These are phyloP conservation scores for Iberis pinnata DNA, from an alignment of 345 rosid genomes.

Conservation along the genomic window DNA sequence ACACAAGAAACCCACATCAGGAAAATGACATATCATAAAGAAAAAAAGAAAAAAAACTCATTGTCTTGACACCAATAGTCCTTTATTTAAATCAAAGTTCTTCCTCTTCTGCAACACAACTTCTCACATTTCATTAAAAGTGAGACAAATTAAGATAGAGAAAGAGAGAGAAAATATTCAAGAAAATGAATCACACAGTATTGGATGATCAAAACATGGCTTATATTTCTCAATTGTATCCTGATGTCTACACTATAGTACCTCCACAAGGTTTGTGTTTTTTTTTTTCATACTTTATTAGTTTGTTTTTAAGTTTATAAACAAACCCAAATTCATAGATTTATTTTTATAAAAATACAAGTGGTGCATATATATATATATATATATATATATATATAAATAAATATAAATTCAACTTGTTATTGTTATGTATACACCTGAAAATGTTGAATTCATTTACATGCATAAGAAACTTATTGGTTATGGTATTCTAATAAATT, in stretches of 20 bases:
- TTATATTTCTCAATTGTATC: conserved; percentile 55
- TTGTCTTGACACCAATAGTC: conserved; percentile 15
- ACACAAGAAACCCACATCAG: conserved; percentile 25
- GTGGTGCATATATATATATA: no score
- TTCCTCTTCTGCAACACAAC: conserved; percentile 29
- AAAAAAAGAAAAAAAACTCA: background rate
- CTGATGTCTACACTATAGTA: conserved; percentile 37
- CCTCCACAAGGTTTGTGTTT: conserved; percentile 49
- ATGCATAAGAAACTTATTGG: no score
- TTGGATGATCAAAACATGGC: conserved; percentile 41
- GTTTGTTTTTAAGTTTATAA: conserved; percentile 1
- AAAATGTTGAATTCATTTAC: no score
- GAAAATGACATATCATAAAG: conserved; percentile 17
- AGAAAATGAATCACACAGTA: conserved; percentile 24
- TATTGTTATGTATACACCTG: no score
- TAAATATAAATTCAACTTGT: no score
- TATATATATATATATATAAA: no score
- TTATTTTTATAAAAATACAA: conserved; percentile 4
- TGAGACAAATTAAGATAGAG: conserved; percentile 22
- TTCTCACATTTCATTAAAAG: conserved; percentile 31
- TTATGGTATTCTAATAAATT: no score
- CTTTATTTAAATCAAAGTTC: conserved; percentile 33
- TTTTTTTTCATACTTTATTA: background rate
- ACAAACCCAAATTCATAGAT: conserved; percentile 3
- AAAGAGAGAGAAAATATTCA: background rate